phyloP scores from a whole-genome alignment of 2,329 filamentous ascomycete genomes.

The Trichophyton mentagrophytes region DNA sequence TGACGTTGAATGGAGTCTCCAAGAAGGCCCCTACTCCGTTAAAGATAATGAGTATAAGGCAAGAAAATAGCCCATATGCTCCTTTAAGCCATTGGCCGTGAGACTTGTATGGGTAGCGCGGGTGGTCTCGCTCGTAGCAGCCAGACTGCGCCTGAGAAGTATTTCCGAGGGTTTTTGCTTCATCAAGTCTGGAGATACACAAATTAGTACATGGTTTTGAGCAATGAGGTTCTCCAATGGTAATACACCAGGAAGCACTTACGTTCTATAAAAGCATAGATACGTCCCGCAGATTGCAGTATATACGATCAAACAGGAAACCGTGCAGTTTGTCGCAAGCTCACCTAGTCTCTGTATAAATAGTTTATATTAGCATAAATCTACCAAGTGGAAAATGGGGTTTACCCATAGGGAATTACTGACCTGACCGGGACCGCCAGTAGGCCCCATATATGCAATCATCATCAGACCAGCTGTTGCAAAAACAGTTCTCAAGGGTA shows the following conservation, averaged over 20 bases:
- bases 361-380: neutral
- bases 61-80: constrained; percentile 17
- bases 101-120: constrained; percentile 20
- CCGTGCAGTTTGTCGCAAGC: constrained; percentile 27
- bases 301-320: constrained; percentile 32
- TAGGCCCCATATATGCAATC: constrained; percentile 30
- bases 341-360: constrained; percentile 24
- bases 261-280: constrained; percentile 25
- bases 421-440: constrained; percentile 26
- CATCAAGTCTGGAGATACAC: constrained; percentile 21
- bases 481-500: constrained; percentile 30
- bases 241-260: constrained; percentile 2
- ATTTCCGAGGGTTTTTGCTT: constrained; percentile 29
- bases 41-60: constrained; percentile 15
- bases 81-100: constrained; percentile 19
- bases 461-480: constrained; percentile 30
- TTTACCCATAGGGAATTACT: constrained; percentile 10
- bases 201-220: neutral
- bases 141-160: constrained; percentile 21
- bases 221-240: neutral
- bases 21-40: constrained; percentile 15
- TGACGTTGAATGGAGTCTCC: constrained; percentile 23
- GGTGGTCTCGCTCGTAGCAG: constrained; percentile 16
- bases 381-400: constrained; percentile 6
- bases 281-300: constrained; percentile 31